Conservation (phyloP, 1,284 basidiomycete species). For the Cryptococcus sp. region DNA sequence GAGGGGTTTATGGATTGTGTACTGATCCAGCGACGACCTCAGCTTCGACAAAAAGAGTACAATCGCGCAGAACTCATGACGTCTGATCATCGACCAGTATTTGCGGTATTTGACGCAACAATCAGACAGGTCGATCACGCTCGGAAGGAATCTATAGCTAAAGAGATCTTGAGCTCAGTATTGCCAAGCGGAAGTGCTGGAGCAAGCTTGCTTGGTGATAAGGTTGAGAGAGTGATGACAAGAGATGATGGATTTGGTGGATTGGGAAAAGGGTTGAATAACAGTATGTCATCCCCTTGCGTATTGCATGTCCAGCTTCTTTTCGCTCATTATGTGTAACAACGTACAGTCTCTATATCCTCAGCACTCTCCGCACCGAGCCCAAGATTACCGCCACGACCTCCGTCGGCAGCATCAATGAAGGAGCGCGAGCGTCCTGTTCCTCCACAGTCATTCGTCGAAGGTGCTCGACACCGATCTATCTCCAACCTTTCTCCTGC, state of each 20-base stretch:
- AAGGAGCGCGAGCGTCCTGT: slow-evolving; percentile 8
- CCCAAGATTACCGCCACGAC: slow-evolving; percentile 18
- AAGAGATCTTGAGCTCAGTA: slow-evolving; percentile 53
- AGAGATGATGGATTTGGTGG: slow-evolving; percentile 22
- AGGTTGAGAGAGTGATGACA: slow-evolving; percentile 20
- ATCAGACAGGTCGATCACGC: slow-evolving; percentile 75
- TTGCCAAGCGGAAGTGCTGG: slow-evolving; percentile 4
- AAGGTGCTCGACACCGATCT: slow-evolving; percentile 9
- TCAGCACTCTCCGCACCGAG: slow-evolving; percentile 3
- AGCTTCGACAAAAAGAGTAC: slow-evolving; percentile 49
- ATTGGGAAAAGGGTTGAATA: slow-evolving; percentile 27
- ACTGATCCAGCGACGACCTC: slow-evolving; percentile 2
- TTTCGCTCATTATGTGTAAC: background rate
- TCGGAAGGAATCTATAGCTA: slow-evolving; percentile 70
- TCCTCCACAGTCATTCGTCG: slow-evolving; percentile 4
- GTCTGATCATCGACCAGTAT: slow-evolving; percentile 96
- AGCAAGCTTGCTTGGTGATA: slow-evolving; percentile 12
- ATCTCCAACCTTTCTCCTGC: slow-evolving; percentile 10
- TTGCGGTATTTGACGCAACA: slow-evolving; percentile 74
- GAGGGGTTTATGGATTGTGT: background rate
- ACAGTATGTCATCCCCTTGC: slow-evolving; percentile 17
- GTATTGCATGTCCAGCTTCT: background rate
- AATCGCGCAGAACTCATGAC: slow-evolving; percentile 73
- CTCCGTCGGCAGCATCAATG: slow-evolving; percentile 16
- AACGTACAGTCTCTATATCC: slow-evolving; percentile 7